phyloP scores from a whole-genome alignment of 768 basidiomycete genomes.

The Hericium coralloides region DNA sequence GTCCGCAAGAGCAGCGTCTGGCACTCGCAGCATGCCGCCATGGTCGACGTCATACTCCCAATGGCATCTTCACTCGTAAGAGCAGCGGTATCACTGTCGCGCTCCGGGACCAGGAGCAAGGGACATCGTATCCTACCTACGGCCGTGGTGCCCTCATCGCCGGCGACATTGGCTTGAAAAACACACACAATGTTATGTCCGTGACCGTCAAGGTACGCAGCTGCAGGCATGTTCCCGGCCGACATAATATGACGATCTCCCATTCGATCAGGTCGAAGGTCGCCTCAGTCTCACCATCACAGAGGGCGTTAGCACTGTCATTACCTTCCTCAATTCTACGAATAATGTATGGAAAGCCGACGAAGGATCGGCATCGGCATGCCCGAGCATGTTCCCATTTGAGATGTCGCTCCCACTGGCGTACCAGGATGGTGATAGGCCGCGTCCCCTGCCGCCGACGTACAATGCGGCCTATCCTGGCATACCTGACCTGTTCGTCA shows the following conservation, averaged over 20 bases:
- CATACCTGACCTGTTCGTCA: constrained; percentile 22
- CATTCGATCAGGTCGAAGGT: neutral
- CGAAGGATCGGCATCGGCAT: constrained; percentile 8
- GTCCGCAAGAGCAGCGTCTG: constrained; percentile 43
- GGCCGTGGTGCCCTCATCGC: constrained; percentile 31
- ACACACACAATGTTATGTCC: constrained; percentile 28
- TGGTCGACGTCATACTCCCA: constrained; percentile 17
- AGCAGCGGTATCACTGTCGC: constrained; percentile 32
- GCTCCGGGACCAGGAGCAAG: constrained; percentile 38
- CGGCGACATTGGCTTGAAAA: constrained; percentile 36
- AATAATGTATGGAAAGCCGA: constrained; percentile 12
- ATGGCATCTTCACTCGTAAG: constrained; percentile 32
- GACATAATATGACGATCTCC: neutral
- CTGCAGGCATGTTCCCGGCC: too few relatives aligned
- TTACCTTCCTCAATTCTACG: constrained; percentile 6
- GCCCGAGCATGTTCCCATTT: constrained; percentile 34
- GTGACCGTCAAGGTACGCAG: constrained; percentile 37
- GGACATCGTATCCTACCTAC: constrained; percentile 31
- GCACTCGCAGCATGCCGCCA: constrained; percentile 42
- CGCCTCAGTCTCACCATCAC: neutral
- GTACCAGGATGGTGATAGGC: constrained; percentile 1
- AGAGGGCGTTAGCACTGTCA: constrained; percentile 4
- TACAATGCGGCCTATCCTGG: constrained; percentile 33
- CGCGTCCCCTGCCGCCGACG: constrained; percentile 31
- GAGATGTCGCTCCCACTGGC: constrained; percentile 15